A percentile compares a stretch with the other conserved stretches of the same genome.
Evolutionary conservation across 345 rosid species (phyloP).

Genomic region (Bruguiera sexangula): DNA sequence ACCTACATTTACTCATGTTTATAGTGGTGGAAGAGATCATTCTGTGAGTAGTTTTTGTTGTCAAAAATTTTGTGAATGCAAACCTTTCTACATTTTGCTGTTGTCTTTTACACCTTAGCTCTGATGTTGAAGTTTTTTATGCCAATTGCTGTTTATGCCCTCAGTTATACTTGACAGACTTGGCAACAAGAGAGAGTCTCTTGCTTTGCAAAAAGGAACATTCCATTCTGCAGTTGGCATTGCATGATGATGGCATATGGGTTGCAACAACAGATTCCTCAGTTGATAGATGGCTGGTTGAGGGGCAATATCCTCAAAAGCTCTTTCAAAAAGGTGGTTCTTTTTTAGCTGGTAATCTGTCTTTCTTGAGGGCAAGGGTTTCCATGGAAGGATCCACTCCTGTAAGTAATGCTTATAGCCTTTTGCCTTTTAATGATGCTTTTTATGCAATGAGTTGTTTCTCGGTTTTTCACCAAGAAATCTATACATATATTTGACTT

Average conservation of each 20-base stretch:
- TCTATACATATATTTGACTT: neutral
- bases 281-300: conserved; percentile 89
- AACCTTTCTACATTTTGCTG: conserved; percentile 1
- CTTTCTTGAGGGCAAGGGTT: conserved; percentile 93
- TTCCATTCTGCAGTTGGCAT: conserved; percentile 78
- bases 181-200: conserved; percentile 87
- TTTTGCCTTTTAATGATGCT: neutral
- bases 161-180: conserved; percentile 96
- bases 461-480: neutral
- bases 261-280: conserved; percentile 91
- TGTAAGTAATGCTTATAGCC: conserved; percentile 45
- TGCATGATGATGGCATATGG: conserved; percentile 94
- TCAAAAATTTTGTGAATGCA: conserved; percentile 1
- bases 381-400: conserved; percentile 92
- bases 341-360: conserved; percentile 94
- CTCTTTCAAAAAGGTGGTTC: conserved; percentile 85
- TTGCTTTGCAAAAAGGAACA: conserved; percentile 92
- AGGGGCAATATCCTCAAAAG: conserved; percentile 80
- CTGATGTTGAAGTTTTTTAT: conserved; percentile 11
- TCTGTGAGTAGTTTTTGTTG: conserved; percentile 61
- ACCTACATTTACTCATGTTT: conserved; percentile 89
- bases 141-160: conserved; percentile 20
- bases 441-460: neutral
- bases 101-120: conserved; percentile 4
- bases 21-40: conserved; percentile 98